Evolutionary conservation across 1,139 yeast genomes (phyloP).

Genomic region (Sugiyamaella castrensis): DNA sequence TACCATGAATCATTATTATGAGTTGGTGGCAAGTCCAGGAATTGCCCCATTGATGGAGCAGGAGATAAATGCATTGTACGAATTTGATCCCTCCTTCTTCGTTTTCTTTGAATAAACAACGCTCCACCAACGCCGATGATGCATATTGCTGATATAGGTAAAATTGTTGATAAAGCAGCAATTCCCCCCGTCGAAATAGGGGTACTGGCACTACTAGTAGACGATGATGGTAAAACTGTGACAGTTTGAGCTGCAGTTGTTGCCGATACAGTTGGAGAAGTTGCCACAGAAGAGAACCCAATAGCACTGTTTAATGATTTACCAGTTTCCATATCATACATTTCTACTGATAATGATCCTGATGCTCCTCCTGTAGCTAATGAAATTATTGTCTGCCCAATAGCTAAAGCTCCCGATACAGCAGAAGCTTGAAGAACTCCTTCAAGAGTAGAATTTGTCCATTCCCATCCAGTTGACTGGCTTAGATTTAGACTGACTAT

Average conservation of each 20-base stretch:
- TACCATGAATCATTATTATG: slow-evolving; percentile 18
- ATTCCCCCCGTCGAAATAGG: slow-evolving; percentile 30
- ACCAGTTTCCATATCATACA: slow-evolving; percentile 10
- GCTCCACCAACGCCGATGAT: slow-evolving; percentile 25
- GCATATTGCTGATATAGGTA: slow-evolving; percentile 32
- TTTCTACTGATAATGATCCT: slow-evolving; percentile 4
- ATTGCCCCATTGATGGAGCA: slow-evolving; percentile 20
- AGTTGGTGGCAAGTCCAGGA: slow-evolving; percentile 11
- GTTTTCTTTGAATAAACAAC: slow-evolving; percentile 24
- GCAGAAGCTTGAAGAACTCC: slow-evolving; percentile 18
- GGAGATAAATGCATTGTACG: slow-evolving; percentile 19
- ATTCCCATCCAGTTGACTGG: slow-evolving; percentile 45
- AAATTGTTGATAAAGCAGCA: slow-evolving; percentile 37
- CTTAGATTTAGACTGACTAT: slow-evolving; percentile 41
- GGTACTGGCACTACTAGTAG: slow-evolving; percentile 14
- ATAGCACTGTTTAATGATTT: slow-evolving; percentile 2
- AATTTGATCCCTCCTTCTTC: slow-evolving; percentile 12
- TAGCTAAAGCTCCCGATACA: slow-evolving; percentile 41
- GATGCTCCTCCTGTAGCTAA: slow-evolving; percentile 19
- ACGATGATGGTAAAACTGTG: slow-evolving; percentile 21
- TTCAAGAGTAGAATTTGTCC: slow-evolving; percentile 34
- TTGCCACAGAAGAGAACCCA: slow-evolving; percentile 10
- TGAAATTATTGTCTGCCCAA: slow-evolving; percentile 43
- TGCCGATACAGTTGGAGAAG: slow-evolving; percentile 5
- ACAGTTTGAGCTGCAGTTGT: slow-evolving; percentile 29